These are phyloP conservation scores for Metschnikowia orientalis DNA, from an alignment of 805 yeast genomes.

Conservation along the genomic window DNA sequence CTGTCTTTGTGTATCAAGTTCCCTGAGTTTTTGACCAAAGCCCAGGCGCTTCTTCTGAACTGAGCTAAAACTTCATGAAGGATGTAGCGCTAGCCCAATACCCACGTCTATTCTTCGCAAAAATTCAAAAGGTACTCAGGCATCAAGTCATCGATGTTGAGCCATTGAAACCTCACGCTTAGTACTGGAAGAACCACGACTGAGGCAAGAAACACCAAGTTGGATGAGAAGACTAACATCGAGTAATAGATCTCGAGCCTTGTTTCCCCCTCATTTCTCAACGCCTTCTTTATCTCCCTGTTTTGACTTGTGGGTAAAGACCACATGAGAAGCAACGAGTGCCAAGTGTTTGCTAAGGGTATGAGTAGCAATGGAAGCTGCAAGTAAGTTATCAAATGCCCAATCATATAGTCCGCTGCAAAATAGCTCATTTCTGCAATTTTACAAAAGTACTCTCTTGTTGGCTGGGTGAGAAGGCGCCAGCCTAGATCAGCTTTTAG, in stretches of 20 bases:
- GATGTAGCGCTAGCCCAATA: no score
- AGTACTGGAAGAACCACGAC: slow-evolving; percentile 5
- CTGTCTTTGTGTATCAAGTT: slow-evolving; percentile 2
- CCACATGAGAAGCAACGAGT: slow-evolving; percentile 66
- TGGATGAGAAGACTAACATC: slow-evolving; percentile 3
- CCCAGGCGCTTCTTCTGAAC: no score
- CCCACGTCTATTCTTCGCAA: no score
- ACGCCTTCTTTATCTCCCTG: slow-evolving; percentile 33
- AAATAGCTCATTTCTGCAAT: slow-evolving; percentile 63
- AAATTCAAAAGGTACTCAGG: no score
- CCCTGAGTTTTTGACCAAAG: no score
- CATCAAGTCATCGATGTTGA: no score
- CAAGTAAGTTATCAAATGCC: slow-evolving; percentile 52
- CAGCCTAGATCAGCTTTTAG: slow-evolving; percentile 57
- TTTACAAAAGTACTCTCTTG: slow-evolving; percentile 61
- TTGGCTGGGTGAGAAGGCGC: slow-evolving; percentile 56
- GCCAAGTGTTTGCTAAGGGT: slow-evolving; percentile 65
- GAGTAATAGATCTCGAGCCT: slow-evolving; percentile 4
- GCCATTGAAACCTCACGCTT: no score
- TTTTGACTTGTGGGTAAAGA: slow-evolving; percentile 52
- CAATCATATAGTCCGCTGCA: slow-evolving; percentile 57
- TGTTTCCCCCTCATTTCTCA: slow-evolving; percentile 4
- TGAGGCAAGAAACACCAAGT: slow-evolving; percentile 1
- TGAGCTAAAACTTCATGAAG: no score
- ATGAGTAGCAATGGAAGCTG: slow-evolving; percentile 60